Conservation (phyloP, 768 basidiomycete genomes). For the Chalciporus sphaerocephalus region DNA sequence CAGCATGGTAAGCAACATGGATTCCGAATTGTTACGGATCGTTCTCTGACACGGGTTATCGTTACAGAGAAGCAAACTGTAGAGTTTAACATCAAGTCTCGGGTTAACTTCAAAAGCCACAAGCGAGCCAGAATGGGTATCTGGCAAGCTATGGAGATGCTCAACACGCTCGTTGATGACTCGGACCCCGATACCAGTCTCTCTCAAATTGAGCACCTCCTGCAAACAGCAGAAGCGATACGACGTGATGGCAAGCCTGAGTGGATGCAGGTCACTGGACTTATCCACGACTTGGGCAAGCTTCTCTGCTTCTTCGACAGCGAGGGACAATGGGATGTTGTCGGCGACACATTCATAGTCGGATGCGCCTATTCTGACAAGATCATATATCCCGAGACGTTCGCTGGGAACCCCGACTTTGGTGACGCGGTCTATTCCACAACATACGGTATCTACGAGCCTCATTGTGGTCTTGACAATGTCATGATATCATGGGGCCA, state of each 20-base stretch:
- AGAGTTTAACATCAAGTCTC: conserved; percentile 74
- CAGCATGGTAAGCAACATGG: conserved; percentile 56
- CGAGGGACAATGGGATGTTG: conserved; percentile 92
- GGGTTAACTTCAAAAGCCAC: conserved; percentile 66
- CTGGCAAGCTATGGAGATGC: conserved; percentile 84
- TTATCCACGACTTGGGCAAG: conserved; percentile 89
- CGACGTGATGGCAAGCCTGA: conserved; percentile 82
- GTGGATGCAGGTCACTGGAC: conserved; percentile 88
- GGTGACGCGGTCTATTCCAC: conserved; percentile 64
- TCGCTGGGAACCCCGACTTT: conserved; percentile 67
- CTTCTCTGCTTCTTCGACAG: conserved; percentile 79
- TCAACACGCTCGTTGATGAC: conserved; percentile 84
- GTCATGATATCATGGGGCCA: conserved; percentile 91
- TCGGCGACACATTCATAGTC: conserved; percentile 80
- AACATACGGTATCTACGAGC: conserved; percentile 69
- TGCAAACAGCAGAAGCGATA: conserved; percentile 91
- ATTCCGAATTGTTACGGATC: background rate
- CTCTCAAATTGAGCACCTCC: conserved; percentile 85
- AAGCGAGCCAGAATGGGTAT: conserved; percentile 74
- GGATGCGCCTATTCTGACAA: conserved; percentile 85
- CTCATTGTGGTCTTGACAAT: conserved; percentile 78
- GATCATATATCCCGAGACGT: conserved; percentile 77
- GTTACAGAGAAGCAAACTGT: conserved; percentile 79
- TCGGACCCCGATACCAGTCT: conserved; percentile 83
- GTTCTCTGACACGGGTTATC: background rate